Percentiles rank a stretch among this genome's conserved stretches.
Evolutionary conservation across 148 eudicot genomes (phyloP).

Genomic region (Amaranthus palmeri): DNA sequence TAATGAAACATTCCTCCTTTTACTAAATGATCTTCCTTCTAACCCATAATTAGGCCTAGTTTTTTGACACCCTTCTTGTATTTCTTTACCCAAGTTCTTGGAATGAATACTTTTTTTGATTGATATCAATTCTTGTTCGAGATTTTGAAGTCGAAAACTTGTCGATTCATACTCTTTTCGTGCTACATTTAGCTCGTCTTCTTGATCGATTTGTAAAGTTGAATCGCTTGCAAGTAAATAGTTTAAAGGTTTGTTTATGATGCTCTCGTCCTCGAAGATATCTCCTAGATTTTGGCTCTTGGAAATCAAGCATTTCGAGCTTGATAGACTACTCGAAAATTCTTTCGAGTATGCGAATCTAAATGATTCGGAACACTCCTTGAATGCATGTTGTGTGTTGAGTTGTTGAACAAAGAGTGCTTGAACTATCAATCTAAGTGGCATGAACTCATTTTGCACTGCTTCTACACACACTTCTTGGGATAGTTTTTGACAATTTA

Average conservation of each 20-base stretch:
- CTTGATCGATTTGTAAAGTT: conserved; percentile 27
- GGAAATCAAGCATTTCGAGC: conserved; percentile 45
- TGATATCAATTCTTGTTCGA: conserved; percentile 63
- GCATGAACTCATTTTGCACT: conserved; percentile 90
- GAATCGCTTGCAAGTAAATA: conserved; percentile 42
- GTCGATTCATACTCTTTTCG: conserved; percentile 69
- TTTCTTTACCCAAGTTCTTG: conserved; percentile 32
- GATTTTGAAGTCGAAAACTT: conserved; percentile 79
- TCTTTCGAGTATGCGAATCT: conserved; percentile 53
- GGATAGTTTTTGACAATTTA: conserved; percentile 77
- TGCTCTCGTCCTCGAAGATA: conserved; percentile 48
- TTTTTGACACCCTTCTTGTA: conserved; percentile 17
- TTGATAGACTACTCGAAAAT: conserved; percentile 65
- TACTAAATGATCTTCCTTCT: conserved; percentile 50
- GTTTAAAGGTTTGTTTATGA: conserved; percentile 32
- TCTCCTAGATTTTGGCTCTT: conserved; percentile 52
- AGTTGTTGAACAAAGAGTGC: conserved; percentile 87
- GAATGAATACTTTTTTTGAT: conserved; percentile 56
- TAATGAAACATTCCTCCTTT: conserved; percentile 37
- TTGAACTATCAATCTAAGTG: conserved; percentile 79
- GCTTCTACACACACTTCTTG: conserved; percentile 87
- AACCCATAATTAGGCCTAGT: conserved; percentile 25
- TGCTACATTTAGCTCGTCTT: conserved; percentile 8
- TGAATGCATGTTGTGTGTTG: conserved; percentile 76
- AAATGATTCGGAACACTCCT: conserved; percentile 80